Evolutionary conservation across 257 asterid species (phyloP).

Genomic region (Przewalskia tangutica): DNA sequence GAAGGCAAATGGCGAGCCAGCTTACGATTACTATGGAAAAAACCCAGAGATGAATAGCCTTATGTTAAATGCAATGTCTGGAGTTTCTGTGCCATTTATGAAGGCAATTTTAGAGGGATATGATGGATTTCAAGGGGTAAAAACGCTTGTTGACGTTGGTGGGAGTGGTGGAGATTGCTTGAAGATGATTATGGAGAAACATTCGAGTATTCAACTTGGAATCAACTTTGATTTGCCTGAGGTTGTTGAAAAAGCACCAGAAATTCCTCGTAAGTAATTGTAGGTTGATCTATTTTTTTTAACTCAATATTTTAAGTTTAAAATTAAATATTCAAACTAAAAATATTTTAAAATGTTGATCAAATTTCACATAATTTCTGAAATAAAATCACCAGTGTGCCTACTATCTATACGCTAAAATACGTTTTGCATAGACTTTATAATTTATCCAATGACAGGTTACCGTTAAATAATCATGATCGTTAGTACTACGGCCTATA

Average conservation of each 20-base stretch:
- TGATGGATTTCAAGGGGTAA: conserved; percentile 18
- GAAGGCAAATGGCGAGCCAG: conserved; percentile 16
- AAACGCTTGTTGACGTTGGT: conserved; percentile 19
- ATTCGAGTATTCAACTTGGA: conserved; percentile 11
- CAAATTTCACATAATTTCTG: no score
- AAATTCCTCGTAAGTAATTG: conserved; percentile 9
- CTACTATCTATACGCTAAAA: no score
- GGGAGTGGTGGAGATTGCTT: conserved; percentile 25
- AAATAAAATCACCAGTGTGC: no score
- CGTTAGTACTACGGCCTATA: no score
- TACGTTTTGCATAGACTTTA: no score
- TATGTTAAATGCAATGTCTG: conserved; percentile 26
- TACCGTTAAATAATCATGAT: no score
- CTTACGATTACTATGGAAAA: conserved; percentile 15
- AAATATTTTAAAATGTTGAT: no score
- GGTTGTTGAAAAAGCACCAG: conserved; percentile 18
- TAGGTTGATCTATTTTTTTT: no score
- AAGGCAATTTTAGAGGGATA: conserved; percentile 15
- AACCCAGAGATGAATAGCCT: conserved; percentile 14
- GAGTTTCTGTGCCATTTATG: conserved; percentile 24
- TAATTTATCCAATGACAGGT: no score
- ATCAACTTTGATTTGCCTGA: conserved; percentile 26
- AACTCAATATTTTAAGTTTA: no score
- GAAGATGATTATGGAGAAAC: conserved; percentile 17
- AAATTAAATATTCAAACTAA: no score